Evolutionary conservation across 495 filamentous ascomycete species (phyloP).

Genomic region (Margaritispora aquatica): DNA sequence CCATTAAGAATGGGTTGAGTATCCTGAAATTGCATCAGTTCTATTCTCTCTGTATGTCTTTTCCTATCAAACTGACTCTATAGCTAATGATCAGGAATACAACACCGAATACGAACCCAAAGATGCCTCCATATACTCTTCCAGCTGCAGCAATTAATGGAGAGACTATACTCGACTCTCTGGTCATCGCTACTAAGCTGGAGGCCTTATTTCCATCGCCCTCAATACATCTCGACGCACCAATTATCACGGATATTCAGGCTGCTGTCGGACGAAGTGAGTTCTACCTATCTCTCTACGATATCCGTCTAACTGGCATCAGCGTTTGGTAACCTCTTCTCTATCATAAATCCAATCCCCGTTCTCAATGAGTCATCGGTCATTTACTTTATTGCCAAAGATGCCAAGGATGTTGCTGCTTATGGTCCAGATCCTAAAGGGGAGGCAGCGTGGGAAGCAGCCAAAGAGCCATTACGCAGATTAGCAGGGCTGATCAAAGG

Average conservation of each 20-base stretch:
- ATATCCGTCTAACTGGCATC: not conserved
- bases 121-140: slow-evolving; percentile 37
- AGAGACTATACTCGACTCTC: slow-evolving; percentile 49
- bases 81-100: not conserved
- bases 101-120: not conserved
- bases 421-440: not conserved
- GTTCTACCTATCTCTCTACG: not conserved
- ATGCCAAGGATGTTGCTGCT: not conserved
- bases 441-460: not conserved
- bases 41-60: slow-evolving; percentile 36
- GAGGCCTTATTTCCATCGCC: slow-evolving; percentile 47
- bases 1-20: slow-evolving; percentile 49
- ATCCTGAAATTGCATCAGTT: slow-evolving; percentile 50
- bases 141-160: slow-evolving; percentile 45
- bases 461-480: not conserved
- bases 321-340: not conserved
- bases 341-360: not conserved
- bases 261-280: not conserved
- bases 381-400: not conserved
- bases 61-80: not conserved
- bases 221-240: slow-evolving; percentile 42
- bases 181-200: slow-evolving; percentile 41
- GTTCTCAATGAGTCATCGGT: not conserved
- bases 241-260: slow-evolving; percentile 29
- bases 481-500: slow-evolving; percentile 1